Percentiles rank a stretch among this genome's conserved stretches.
Evolutionary conservation across 2,329 filamentous ascomycete species (phyloP).

Genomic region (Tolypocladium capitatum): DNA sequence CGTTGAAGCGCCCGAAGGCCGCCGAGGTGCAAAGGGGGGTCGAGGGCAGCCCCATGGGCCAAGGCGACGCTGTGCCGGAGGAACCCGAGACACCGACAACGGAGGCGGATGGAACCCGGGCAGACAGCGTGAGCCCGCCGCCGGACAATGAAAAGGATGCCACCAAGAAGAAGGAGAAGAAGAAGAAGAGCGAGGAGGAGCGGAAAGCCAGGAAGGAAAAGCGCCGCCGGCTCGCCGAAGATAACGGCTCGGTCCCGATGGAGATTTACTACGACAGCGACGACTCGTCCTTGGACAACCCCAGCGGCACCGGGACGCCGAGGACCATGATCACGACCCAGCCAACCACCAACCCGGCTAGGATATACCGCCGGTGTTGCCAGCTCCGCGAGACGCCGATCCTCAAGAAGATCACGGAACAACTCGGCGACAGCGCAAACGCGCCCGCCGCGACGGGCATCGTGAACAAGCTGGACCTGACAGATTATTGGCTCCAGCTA

Average conservation of each 20-base stretch:
- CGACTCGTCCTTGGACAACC: conserved; percentile 34
- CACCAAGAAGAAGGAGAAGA: conserved; percentile 80
- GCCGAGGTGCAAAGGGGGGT: conserved; percentile 36
- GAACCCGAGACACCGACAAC: not conserved
- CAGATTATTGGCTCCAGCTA: conserved; percentile 70
- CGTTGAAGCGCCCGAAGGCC: conserved; percentile 52
- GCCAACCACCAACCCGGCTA: conserved; percentile 79
- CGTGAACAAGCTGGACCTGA: conserved; percentile 71
- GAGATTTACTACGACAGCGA: conserved; percentile 64
- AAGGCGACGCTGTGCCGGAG: not conserved
- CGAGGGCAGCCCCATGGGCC: conserved; percentile 7
- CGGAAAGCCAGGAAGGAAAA: conserved; percentile 85
- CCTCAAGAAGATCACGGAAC: conserved; percentile 80
- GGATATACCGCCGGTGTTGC: conserved; percentile 90
- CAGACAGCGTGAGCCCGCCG: conserved; percentile 11
- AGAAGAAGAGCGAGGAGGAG: conserved; percentile 88
- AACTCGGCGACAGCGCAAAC: conserved; percentile 61
- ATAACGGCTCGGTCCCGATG: conserved; percentile 75
- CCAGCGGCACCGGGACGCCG: conserved; percentile 7
- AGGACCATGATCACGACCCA: conserved; percentile 18
- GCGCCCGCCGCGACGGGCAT: conserved; percentile 55
- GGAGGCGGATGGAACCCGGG: conserved; percentile 3
- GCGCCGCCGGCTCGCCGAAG: conserved; percentile 70
- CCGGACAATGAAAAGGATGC: conserved; percentile 27
- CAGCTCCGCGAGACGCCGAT: conserved; percentile 88